Evolutionary conservation across 257 asterid species (phyloP).

Genomic region (Solanum ossicruentum): DNA sequence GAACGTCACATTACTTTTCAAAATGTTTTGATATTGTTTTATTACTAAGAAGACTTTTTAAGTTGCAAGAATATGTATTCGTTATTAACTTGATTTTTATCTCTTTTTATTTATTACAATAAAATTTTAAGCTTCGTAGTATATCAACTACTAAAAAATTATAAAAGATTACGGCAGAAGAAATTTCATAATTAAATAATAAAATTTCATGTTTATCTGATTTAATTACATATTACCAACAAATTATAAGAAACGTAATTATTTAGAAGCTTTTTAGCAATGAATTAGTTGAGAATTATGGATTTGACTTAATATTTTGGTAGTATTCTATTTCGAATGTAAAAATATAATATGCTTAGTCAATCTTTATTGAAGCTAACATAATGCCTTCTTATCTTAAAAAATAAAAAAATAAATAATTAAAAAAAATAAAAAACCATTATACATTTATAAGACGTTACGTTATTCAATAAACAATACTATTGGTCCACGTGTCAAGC

Average conservation of each 20-base stretch:
- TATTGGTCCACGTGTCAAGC: not conserved
- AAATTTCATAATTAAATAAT: too few species aligned
- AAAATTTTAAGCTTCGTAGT: not conserved
- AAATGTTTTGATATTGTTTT: not conserved
- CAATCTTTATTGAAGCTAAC: not conserved
- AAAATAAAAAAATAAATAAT: not conserved
- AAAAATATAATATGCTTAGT: not conserved
- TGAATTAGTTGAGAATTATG: not conserved
- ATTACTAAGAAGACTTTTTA: not conserved
- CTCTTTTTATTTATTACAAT: not conserved
- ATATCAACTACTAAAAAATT: too few species aligned
- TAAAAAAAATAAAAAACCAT: not conserved
- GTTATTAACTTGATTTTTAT: not conserved
- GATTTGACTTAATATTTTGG: too few species aligned
- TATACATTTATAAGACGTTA: not conserved
- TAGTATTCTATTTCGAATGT: not conserved
- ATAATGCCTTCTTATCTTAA: not conserved
- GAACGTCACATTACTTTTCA: not conserved
- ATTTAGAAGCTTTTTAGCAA: not conserved
- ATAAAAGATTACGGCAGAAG: fast-evolving
- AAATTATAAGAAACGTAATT: too few species aligned
- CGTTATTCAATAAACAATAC: not conserved
- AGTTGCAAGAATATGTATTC: not conserved
- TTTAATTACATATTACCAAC: too few species aligned
- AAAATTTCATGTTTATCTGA: too few species aligned